Evolutionary conservation across 768 basidiomycete genomes (phyloP), one percentile per base, ranked within the genome.

Genomic region (Agaricus blazei): DNA sequence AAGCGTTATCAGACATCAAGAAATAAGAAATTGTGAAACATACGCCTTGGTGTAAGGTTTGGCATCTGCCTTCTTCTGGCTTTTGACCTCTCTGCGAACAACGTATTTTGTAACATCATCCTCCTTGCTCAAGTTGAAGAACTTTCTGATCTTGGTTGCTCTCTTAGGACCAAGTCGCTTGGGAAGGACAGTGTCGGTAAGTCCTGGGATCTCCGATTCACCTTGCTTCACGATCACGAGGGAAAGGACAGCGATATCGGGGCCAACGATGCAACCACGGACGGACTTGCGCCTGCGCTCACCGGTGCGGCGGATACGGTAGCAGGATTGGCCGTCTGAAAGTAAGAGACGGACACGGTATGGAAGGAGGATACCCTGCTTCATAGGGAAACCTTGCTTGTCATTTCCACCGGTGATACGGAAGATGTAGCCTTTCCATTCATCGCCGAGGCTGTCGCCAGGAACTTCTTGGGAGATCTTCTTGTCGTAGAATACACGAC

Each of bases 251-350:
- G 93, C 88, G 64, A 98, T 97, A 72, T 99, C 95, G 67, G 93
- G 83, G 62, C 90, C 93, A 69, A 98, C 91, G 74, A 98, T 98
- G 81, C 94, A 97, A 34, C 96, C 96, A 60, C 96, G 90, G 59
- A 99, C 92, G 65, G 95, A 97, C 77, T 98, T 98, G 81, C 96
- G 90, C 82, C 91, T 94, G 75, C 96, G 91, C 77, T 99, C 95
- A 68, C 96, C 96, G 48, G 79, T 74, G 72, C 94, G 90, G 68
- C 94, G 90, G 62, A 79, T 72, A 65, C 96, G 93, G 83, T 91
- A 98, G 84, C 96, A 98, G 31, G 95, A 96, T 85, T 98, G 96
- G 50, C 94, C 94, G 72, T 96, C 91, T 60, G 90, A 65, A 69
- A 99, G 90, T 67, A 98, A 90, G 62, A 99, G 89, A 59, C 84